Base-by-base conservation (phyloP, 129 eudicot species). In the Ambrosia artemisiifolia region DNA sequence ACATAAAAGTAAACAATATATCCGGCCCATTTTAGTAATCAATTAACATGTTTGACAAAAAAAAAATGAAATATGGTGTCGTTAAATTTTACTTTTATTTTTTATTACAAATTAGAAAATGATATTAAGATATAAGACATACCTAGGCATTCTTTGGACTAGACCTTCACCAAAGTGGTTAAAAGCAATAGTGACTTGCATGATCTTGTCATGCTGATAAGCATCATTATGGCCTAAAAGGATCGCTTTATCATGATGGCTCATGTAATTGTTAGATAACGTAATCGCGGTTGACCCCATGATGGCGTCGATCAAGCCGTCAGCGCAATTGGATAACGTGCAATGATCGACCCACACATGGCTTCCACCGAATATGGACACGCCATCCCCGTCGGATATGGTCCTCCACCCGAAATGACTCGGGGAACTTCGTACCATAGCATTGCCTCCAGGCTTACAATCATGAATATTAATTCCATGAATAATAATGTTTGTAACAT, bases 91-190 rank as follows among this genome's bases (percentile, higher is more conserved):
- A 2, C 0, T 7, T 14, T 49, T 47, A 11, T n/a, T 11, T 9
- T 47, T 12, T 11, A 47, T 1, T n/a, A 47, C 13, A 51, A 16
- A 13, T 16, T 11, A 5, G 11, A 11, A 34, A 40, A 12, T 33
- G 36, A 3, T 16, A 0, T 40, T 17, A 49, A 48, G 11, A 3
- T 9, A 61, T 53, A 40, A 1, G 2, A 3, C 48, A 3, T 84
- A 90, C 96, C 96, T 90, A 0, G 96, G 96, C 91, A 90, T 87
- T 79, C 96, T 85, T 79, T 90, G 96, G n/a, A 85, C 94, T 53
- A 90, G 83, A 46, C 96, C 96, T 83, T 90, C 96, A 24, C 96
- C 96, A 43, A 90, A 90, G 67, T 90, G 96, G 57, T 90, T 90
- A 54, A 90, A 90, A 30, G 96, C 96, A 75, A 90, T 83, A 0